Base-by-base conservation (phyloP, 768 basidiomycete genomes). In the Tremella mesenterica region DNA sequence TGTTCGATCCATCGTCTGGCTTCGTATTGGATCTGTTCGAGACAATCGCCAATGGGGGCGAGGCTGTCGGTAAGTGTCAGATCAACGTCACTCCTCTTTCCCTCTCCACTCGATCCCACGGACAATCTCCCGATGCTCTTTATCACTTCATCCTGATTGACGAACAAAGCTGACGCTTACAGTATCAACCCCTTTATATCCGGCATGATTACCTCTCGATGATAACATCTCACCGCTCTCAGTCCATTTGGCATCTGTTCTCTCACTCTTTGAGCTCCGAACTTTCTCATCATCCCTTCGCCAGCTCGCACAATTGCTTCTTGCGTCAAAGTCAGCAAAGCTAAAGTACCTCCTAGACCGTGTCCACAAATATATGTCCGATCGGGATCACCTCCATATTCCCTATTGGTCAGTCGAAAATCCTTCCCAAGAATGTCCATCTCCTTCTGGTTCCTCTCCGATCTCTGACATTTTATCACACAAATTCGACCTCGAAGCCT, bases 21-120 rank as follows among this genome's bases (percentile, higher is more conserved):
- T 21, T 67, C 65, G 38, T 53, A 44, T 21, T 60, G 47, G 20
- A 63, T 53, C 36, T 67, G 65, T 47, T 59, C 57, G 59, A 64
- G 57, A 27, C 63, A 44, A 39, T 67, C 63, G 34, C 46, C 45
- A 3, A 67, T 53, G 18, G 62, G 59, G 2, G 62, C 28, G 1
- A 67, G 41, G 16, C 58, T 59, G n/a, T n/a, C n/a, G n/a, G n/a
- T n/a, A n/a, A n/a, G n/a, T n/a, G n/a, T n/a, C n/a, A n/a, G n/a
- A n/a, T n/a, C n/a, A 34, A 23, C 4, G 12, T 7, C n/a, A 38
- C 23, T 43, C 34, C 48, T 30, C 20, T 9, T 16, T 31, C 28
- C 14, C 4, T 3, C 21, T n/a, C 25, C 13, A 33, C 1, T 10
- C 1, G 20, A 1, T n/a, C 29, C 30, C 25, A 25, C 34, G 38